A percentile compares a stretch with the other conserved stretches of the same genome.
Conservation (phyloP, 2,329 filamentous ascomycete genomes). For the Colletotrichum neosansevieriae region DNA sequence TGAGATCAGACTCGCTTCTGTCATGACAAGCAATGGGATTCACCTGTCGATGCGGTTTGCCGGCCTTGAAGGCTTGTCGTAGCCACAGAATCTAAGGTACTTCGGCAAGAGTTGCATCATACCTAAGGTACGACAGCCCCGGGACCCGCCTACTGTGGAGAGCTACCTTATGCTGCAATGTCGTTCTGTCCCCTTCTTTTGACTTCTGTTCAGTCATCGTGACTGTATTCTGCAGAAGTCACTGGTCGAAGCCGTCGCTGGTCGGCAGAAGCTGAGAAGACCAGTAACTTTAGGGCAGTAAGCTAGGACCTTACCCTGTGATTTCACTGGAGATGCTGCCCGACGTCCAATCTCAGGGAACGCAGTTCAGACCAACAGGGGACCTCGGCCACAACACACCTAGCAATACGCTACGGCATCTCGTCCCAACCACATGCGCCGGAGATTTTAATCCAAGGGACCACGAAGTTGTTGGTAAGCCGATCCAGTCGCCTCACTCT, state of each 20-base stretch:
- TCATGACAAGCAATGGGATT: neutral
- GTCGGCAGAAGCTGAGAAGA: neutral
- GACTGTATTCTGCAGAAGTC: neutral
- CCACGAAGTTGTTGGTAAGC: slow-evolving; percentile 8
- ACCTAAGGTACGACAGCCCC: neutral
- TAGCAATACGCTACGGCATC: neutral
- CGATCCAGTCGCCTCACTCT: slow-evolving; percentile 23
- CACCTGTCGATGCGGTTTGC: slow-evolving; percentile 14
- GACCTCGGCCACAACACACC: neutral
- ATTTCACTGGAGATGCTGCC: neutral
- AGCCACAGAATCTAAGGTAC: neutral
- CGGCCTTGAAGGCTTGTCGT: neutral
- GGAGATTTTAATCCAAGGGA: slow-evolving; percentile 36
- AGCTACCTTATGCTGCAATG: slow-evolving; percentile 15
- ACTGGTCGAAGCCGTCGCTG: too few species aligned
- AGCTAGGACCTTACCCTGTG: neutral
- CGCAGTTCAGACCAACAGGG: slow-evolving; percentile 18
- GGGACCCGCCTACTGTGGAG: slow-evolving; percentile 14
- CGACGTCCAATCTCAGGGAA: neutral
- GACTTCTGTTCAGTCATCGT: neutral
- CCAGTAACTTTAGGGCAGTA: neutral
- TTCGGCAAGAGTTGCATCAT: slow-evolving; percentile 19
- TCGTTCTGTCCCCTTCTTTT: neutral
- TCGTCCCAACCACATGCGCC: slow-evolving; percentile 17
- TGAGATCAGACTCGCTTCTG: neutral